These are phyloP conservation scores for Acanthochlamys bracteata DNA, from an alignment of 106 monocot genomes.

Conservation along the genomic window DNA sequence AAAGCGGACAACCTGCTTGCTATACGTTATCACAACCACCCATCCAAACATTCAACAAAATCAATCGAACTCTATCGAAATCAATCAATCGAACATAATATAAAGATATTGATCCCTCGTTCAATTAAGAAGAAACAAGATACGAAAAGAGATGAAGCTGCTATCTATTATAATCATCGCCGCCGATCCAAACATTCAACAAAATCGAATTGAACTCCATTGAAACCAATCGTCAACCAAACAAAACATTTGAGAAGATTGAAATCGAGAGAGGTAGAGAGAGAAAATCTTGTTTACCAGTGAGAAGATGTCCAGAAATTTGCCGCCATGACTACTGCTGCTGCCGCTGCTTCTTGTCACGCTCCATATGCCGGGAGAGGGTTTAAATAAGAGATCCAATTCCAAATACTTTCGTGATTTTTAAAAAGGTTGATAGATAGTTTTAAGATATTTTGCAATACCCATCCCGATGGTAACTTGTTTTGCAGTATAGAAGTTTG, in stretches of 20 bases:
- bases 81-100: neutral
- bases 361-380: neutral
- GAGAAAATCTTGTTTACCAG: conserved; percentile 26
- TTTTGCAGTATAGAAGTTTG: no score
- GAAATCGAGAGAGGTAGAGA: neutral
- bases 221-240: neutral
- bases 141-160: no score
- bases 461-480: no score
- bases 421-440: no score
- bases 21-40: neutral
- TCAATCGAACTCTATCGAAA: neutral
- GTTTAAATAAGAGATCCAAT: neutral
- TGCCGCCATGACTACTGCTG: conserved; percentile 42
- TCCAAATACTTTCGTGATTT: no score
- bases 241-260: neutral
- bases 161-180: no score
- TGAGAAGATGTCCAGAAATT: conserved; percentile 87
- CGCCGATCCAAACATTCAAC: no score
- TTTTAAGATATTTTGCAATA: no score
- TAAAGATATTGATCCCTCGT: neutral
- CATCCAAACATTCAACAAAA: neutral
- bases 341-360: no score
- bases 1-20: no score
- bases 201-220: neutral
- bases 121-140: no score